Conservation (phyloP, 257 asterid species). For the Coffea eugenioides region DNA sequence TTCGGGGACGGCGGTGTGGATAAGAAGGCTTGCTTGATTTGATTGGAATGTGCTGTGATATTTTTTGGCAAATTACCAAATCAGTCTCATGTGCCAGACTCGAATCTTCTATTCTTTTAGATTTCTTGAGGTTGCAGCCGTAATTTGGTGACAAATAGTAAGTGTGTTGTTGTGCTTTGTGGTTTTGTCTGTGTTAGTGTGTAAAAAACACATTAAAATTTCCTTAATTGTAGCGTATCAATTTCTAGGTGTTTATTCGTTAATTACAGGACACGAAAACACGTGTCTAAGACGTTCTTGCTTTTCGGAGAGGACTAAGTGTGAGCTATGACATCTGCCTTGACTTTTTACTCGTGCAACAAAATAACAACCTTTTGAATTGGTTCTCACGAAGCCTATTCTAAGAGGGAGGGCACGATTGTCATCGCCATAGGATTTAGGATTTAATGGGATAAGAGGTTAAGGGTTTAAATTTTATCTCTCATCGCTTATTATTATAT, state of each 20-base stretch:
- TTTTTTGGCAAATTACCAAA: not conserved
- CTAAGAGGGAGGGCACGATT: too few relatives aligned
- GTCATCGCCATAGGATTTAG: too few relatives aligned
- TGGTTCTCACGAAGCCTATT: not conserved
- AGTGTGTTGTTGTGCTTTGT: too few relatives aligned
- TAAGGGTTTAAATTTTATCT: too few relatives aligned
- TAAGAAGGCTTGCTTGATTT: not conserved
- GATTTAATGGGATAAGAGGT: too few relatives aligned
- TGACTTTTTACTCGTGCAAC: conserved; percentile 9
- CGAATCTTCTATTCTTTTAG: not conserved
- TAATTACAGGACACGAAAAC: conserved; percentile 6
- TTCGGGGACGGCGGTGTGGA: not conserved
- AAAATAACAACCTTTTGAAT: not conserved
- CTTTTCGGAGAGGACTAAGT: not conserved
- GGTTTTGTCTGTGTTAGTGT: not conserved
- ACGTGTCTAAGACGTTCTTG: not conserved
- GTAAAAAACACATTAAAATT: too few relatives aligned
- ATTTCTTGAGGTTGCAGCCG: not conserved
- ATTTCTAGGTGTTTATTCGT: not conserved
- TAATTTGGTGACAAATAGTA: not conserved
- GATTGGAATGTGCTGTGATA: not conserved
- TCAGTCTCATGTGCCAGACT: not conserved
- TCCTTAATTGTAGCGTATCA: not conserved
- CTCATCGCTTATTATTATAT: too few relatives aligned
- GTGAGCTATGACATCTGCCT: not conserved